Base-by-base conservation (phyloP, 192 early-diverging fungal species). In the Borealophlyctis nickersoniae region DNA sequence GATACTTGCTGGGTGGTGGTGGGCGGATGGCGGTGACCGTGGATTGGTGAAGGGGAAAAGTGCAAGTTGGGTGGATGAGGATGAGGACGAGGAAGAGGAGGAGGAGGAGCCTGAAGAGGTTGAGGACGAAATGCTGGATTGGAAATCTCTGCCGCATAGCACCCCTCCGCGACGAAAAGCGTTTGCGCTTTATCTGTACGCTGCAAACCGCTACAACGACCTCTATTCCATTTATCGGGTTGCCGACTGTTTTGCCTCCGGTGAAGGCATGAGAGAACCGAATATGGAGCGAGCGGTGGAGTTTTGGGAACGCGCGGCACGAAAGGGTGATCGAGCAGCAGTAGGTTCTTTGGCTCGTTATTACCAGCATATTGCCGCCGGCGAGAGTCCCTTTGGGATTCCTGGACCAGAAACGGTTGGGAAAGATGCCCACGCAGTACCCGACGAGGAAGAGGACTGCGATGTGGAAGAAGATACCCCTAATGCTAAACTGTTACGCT, bases 241-340 rank as follows among this genome's bases (percentile, higher is more conserved):
- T 2, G 62, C 62, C n/a, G 26, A 64, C 19, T 64, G 62, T 34
- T 64, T 57, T 28, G 23, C 52, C 19, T 56, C 27, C 22, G 62
- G 62, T 19, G 26, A 64, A 56, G 62, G 51, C 16, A 16, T 4
- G 16, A 23, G 60, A 2, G 22, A 23, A 32, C 50, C 23, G 16
- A 33, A 64, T 35, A 16, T 33, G 50, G 26, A 14, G 2, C 56
- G 56, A 36, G 26, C 62, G 39, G 51, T 56, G 23, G 29, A 31
- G 52, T 64, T 33, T 34, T 36, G 23, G 54, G 62, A 64, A 36
- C 56, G n/a, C 22, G 62, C 62, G 2, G 62, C 52, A 9, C 28
- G 23, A n/a, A 58, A 56, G 30, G 62, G 53, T 9, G 62, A 64
- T 33, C 36, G 62, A 3, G 33, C 14, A n/a, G 62, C 62, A 14